Evolutionary conservation across 2,329 filamentous ascomycete genomes (phyloP), one percentile per base, ranked within the genome.

Genomic region (Rutstroemia sp.): DNA sequence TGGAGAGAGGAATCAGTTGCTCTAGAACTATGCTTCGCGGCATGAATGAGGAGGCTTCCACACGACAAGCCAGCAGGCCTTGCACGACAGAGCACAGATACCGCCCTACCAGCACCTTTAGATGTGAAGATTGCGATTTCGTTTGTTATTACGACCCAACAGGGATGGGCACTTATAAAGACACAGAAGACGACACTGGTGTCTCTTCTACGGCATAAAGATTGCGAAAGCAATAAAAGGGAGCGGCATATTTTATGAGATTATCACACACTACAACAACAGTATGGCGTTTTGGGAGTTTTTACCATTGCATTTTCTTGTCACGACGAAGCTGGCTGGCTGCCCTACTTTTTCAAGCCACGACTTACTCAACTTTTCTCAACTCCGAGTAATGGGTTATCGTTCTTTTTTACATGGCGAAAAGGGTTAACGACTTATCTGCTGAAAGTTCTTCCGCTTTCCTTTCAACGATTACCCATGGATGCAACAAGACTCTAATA

Each of bases 1-100:
- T 58, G 46, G 62, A 64, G 45, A 57, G 52, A 30, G 57, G 51
- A 54, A 57, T 54, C n/a, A 46, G 48, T 60, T 51, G 46, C 51
- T 51, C 44, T 45, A 56, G 39, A 21, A 48, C 30, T 27, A 44
- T 47, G 48, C 60, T 61, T 51, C 44, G 47, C 17, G 34, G 17
- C 23, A 51, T 61, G 46, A 48, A 47, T 23, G 56, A 58, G 38
- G 55, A 59, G 48, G 57, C 54, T 9, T 54, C 55, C 56, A 48
- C 58, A 30, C 37, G 51, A 45, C 42, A 42, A 47, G 46, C 42
- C 16, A 21, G 39, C 7, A 49, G 44, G 12, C 59, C 57, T 48
- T 57, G 57, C 48, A 37, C n/a, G 30, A 38, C 6, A 8, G 51
- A 54, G 21, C 50, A 48, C 48, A 53, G 42, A 52, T 57, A 41